phyloP scores from a whole-genome alignment of 768 basidiomycete genomes.

The Scleroderma bovista region DNA sequence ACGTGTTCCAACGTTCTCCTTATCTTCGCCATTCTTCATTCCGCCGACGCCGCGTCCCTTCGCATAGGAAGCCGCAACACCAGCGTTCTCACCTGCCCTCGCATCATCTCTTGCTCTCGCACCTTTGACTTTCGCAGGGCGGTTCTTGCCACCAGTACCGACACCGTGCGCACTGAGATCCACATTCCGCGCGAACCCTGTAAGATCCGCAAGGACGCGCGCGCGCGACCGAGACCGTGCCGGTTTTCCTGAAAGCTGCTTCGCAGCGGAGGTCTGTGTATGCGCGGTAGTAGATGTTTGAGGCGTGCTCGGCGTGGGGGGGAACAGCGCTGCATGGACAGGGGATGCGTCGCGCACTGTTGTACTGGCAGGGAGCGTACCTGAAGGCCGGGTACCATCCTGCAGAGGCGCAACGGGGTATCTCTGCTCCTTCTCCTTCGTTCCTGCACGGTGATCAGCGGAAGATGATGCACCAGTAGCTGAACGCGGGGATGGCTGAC shows the following conservation, averaged over 20 bases:
- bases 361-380: too few species aligned
- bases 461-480: background rate
- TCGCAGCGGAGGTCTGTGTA: slow-evolving; percentile 5
- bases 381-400: background rate
- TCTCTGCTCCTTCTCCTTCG: slow-evolving; percentile 5
- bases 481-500: slow-evolving; percentile 13
- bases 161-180: slow-evolving; percentile 26
- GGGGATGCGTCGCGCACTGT: slow-evolving; percentile 6
- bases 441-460: too few species aligned
- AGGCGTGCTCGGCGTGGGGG: slow-evolving; percentile 20
- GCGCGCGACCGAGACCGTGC: slow-evolving; percentile 21
- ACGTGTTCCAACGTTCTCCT: slow-evolving; percentile 15
- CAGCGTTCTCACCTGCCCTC: background rate
- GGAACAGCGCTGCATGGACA: slow-evolving; percentile 1
- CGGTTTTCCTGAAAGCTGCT: slow-evolving; percentile 25
- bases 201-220: slow-evolving; percentile 37
- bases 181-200: slow-evolving; percentile 30
- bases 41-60: slow-evolving; percentile 4
- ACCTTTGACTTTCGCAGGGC: slow-evolving; percentile 8
- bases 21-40: slow-evolving; percentile 19
- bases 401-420: background rate
- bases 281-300: slow-evolving; percentile 11
- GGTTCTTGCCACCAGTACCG: slow-evolving; percentile 3
- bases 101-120: background rate
- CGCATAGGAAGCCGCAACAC: slow-evolving; percentile 7